Evolutionary conservation across 2,329 filamentous ascomycete genomes (phyloP), one percentile per base, ranked within the genome.

Genomic region (Cyclaneusma minus): DNA sequence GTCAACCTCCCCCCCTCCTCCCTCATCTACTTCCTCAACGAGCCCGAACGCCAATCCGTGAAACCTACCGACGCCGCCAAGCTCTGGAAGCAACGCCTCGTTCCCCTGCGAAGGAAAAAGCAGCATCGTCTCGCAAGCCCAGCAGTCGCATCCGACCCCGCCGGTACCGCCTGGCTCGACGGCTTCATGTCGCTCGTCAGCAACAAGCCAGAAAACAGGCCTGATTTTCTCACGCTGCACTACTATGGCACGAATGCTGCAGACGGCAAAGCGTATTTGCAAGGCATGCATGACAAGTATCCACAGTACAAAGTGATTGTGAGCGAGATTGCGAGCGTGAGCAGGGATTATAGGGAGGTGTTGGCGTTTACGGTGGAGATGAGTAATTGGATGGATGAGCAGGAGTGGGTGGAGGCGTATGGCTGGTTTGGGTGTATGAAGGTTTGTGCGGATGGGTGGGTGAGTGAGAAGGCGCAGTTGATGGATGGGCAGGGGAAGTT

Each of bases 11-110:
- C 37, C 14, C 33, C 36, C 4, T 35, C 45, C 22, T 32, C 37
- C n/a, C 44, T 57, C 16, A 45, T 59, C 7, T 53, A 57, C 32
- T 60, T 51, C 35, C 52, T 58, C 48, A 60, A 60, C 35, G 56
- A 60, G 39, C 56, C 56, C 5, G 55, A 60, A 31, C 46, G 53
- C 16, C 40, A 42, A 25, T 45, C 46, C 9, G 47, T 52, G 11
- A 44, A 36, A 11, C 37, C 41, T 2, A 36, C 47, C 30, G 38
- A 49, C 27, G 56, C 56, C 6, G 52, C 48, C 5, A 39, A 47
- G 7, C 39, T 48, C 29, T 61, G 54, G 54, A 35, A 37, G 21
- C 35, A 45, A 9, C 45, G 51, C 27, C 48, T 59, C 32, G 35
- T 57, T 35, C 44, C 49, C 20, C 25, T 54, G 38, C 35, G 52